Conservation (phyloP, 2,329 filamentous ascomycete genomes). For the Claviceps pazoutovae region DNA sequence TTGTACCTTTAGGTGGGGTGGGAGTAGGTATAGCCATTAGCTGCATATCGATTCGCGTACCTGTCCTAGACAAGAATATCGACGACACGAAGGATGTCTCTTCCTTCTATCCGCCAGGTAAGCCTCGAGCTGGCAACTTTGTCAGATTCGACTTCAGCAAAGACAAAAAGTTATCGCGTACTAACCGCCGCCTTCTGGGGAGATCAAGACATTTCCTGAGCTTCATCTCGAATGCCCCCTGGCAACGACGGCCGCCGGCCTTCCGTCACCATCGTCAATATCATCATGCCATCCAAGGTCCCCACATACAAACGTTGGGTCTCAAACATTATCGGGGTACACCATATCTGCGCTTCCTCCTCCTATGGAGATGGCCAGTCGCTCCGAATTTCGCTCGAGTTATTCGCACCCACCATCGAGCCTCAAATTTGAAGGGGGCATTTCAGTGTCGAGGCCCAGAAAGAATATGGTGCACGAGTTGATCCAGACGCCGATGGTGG, state of each 20-base stretch:
- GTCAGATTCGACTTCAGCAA: neutral
- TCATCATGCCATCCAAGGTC: neutral
- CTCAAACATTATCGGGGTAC: constrained; percentile 30
- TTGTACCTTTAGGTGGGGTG: constrained; percentile 5
- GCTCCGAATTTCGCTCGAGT: constrained; percentile 21
- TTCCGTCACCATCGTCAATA: neutral
- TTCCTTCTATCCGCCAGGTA: constrained; percentile 42
- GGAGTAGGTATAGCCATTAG: constrained; percentile 29
- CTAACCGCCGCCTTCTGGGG: neutral
- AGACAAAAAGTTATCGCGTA: neutral
- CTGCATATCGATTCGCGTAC: constrained; percentile 17
- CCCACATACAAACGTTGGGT: neutral
- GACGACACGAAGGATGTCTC: constrained; percentile 20
- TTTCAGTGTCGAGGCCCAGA: constrained; percentile 17
- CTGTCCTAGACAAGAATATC: constrained; percentile 12
- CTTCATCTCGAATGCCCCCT: constrained; percentile 18
- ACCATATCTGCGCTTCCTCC: constrained; percentile 16
- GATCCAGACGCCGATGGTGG: neutral
- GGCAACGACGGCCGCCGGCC: neutral
- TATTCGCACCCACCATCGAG: constrained; percentile 27
- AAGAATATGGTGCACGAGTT: constrained; percentile 5
- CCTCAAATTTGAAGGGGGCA: constrained; percentile 23
- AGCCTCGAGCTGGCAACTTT: neutral
- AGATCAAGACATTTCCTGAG: constrained; percentile 31
- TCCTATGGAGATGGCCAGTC: constrained; percentile 21